These are phyloP conservation scores for Aspergillus olivimuriae DNA, from an alignment of 495 filamentous ascomycete genomes.

Conservation along the genomic window DNA sequence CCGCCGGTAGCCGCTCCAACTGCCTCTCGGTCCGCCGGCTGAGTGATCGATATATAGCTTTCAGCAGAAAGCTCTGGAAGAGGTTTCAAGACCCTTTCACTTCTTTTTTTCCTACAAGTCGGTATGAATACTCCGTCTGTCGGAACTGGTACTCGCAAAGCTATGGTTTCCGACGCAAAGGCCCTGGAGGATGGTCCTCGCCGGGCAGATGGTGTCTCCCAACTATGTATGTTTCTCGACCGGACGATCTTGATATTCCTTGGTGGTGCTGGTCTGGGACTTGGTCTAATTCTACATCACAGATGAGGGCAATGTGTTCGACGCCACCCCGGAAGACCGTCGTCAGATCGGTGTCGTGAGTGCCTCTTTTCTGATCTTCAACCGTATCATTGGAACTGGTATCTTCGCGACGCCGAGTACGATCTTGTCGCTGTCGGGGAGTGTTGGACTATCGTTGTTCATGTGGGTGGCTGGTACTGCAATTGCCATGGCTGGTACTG, in stretches of 20 bases:
- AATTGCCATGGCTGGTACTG: constrained; percentile 44
- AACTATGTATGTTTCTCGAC: constrained; percentile 24
- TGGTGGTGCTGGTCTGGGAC: background rate
- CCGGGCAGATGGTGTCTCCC: constrained; percentile 29
- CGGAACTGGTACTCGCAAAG: constrained; percentile 12
- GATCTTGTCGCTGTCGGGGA: constrained; percentile 47
- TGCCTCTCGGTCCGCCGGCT: no score
- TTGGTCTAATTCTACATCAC: background rate
- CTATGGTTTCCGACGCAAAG: constrained; percentile 16
- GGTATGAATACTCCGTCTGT: no score
- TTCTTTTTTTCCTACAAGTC: background rate
- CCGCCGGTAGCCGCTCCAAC: constrained; percentile 16
- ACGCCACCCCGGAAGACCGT: constrained; percentile 56
- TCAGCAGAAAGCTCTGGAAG: background rate
- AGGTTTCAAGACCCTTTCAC: background rate
- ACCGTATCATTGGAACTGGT: constrained; percentile 61
- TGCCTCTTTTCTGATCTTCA: constrained; percentile 57
- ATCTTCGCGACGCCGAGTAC: constrained; percentile 58
- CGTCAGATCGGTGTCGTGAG: constrained; percentile 56
- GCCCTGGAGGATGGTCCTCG: constrained; percentile 20
- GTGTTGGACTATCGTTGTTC: constrained; percentile 45
- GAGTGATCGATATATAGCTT: no score
- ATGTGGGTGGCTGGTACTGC: constrained; percentile 48
- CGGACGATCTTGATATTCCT: background rate
- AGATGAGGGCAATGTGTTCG: constrained; percentile 50